Base-by-base conservation (phyloP, 192 early-diverging fungal species). In the Chytriomyces confervae region DNA sequence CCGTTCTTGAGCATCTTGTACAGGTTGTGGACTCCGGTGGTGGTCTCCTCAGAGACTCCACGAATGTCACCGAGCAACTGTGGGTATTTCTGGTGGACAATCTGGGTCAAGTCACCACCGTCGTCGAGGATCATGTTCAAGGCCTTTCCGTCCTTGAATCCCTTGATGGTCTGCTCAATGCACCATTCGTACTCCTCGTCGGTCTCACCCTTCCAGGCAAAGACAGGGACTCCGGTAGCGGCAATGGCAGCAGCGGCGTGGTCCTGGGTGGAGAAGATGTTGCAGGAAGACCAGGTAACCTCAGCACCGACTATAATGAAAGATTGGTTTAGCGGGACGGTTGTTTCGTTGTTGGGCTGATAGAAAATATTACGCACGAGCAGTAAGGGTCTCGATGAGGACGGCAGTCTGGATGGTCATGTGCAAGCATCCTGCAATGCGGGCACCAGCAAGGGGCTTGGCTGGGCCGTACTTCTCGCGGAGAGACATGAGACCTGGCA, bases 391-490 rank as follows among this genome's bases (percentile, higher is more conserved):
- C 91, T 97, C 95, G 88, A 97, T 99, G 76, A 99, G 91, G 75
- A 97, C 95, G 71, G 95, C 97, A 62, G 95, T 97, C 91, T 98
- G 96, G 86, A 98, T 94, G 85, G 96, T 98, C 97, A 98, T 99
- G 91, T 99, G 96, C 81, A 99, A 90, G 86, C 96, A 98, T 50
- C 97, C 97, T 74, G 94, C 94, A 79, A 98, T 95, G 80, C 97
- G 94, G 73, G 97, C 94, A 86, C 96, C 97, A 84, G 91, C 90
- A 80, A 98, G 92, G 72, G 95, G 92, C 88, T 97, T 91, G 64
- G 83, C 65, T 66, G 94, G 89, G 60, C 94, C 94, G 89, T 97
- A 99, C 91, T 96, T 96, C 77, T 87, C 79, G 86, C 96, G 94
- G 75, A 97, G 89, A 80, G 89, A 85, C 93, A 99, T 97, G 80